A percentile compares a stretch with the other conserved stretches of the same genome.
phyloP scores from a whole-genome alignment of 108 stramenopile genomes.

The Conticribra weissflogii region DNA sequence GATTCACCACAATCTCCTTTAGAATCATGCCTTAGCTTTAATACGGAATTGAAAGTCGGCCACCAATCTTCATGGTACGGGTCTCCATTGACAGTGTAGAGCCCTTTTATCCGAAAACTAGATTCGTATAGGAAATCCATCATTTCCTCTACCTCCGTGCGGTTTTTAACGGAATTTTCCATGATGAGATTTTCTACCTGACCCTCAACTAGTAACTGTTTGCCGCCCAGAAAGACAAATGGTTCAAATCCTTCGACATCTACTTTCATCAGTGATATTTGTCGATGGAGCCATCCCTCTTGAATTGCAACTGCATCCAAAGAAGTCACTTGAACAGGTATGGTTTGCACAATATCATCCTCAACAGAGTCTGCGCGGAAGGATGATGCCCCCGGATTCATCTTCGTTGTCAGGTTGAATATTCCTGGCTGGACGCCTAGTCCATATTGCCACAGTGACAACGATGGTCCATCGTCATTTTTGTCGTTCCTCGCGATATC shows the following conservation, averaged over 20 bases:
- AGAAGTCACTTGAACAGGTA: conserved; percentile 27
- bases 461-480: conserved; percentile 8
- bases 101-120: conserved; percentile 19
- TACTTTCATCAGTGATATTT: conserved; percentile 34
- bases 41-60: conserved; percentile 6
- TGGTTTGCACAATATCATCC: conserved; percentile 22
- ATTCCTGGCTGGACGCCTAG: conserved; percentile 8
- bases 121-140: conserved; percentile 19
- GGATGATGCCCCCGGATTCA: conserved; percentile 34
- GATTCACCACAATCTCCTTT: background rate
- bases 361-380: conserved; percentile 31
- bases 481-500: no score
- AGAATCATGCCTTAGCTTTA: background rate
- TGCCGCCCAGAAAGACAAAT: conserved; percentile 32
- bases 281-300: conserved; percentile 34
- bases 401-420: conserved; percentile 26
- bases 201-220: conserved; percentile 8
- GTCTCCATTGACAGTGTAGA: conserved; percentile 33
- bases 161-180: conserved; percentile 32
- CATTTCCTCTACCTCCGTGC: conserved; percentile 1
- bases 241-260: conserved; percentile 44
- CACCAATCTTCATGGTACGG: conserved; percentile 40
- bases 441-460: conserved; percentile 21
- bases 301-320: conserved; percentile 32
- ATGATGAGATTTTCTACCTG: conserved; percentile 38